Evolutionary conservation across 108 stramenopile genomes (phyloP).

Genomic region (Cyclotella atomus): DNA sequence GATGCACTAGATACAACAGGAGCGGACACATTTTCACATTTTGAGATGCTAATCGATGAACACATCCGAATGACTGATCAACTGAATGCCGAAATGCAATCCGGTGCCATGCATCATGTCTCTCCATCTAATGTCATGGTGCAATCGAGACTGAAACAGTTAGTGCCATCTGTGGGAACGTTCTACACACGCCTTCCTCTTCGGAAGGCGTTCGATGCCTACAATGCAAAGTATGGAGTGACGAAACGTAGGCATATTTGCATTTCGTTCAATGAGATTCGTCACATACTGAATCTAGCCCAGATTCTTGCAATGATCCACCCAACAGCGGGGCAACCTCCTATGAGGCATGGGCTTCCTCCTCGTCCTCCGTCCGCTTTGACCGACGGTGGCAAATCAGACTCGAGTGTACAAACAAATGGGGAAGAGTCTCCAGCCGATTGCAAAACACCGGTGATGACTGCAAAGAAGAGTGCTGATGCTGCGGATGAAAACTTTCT

Average conservation of each 20-base stretch:
- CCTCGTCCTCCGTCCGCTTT: neutral
- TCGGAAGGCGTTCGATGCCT: constrained; percentile 76
- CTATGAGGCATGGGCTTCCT: neutral
- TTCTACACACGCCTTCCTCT: constrained; percentile 89
- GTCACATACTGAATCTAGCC: constrained; percentile 91
- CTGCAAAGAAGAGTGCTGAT: neutral
- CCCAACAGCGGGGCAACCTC: constrained; percentile 10
- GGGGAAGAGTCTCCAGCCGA: neutral
- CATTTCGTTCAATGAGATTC: constrained; percentile 92
- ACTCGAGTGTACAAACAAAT: neutral
- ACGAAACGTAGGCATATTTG: constrained; percentile 83
- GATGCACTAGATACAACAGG: constrained; percentile 85
- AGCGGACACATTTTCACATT: constrained; percentile 86
- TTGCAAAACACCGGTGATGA: neutral
- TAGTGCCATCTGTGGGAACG: constrained; percentile 88
- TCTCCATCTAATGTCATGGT: constrained; percentile 12
- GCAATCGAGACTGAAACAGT: constrained; percentile 62
- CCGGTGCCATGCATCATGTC: constrained; percentile 20
- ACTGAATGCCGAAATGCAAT: constrained; percentile 18
- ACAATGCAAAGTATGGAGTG: constrained; percentile 85
- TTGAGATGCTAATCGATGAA: constrained; percentile 92
- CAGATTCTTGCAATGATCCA: constrained; percentile 87
- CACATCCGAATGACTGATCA: constrained; percentile 62
- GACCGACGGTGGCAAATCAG: neutral
- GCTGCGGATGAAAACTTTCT: neutral